Conservation (phyloP, 495 filamentous ascomycete genomes). For the Xeromyces bisporus region DNA sequence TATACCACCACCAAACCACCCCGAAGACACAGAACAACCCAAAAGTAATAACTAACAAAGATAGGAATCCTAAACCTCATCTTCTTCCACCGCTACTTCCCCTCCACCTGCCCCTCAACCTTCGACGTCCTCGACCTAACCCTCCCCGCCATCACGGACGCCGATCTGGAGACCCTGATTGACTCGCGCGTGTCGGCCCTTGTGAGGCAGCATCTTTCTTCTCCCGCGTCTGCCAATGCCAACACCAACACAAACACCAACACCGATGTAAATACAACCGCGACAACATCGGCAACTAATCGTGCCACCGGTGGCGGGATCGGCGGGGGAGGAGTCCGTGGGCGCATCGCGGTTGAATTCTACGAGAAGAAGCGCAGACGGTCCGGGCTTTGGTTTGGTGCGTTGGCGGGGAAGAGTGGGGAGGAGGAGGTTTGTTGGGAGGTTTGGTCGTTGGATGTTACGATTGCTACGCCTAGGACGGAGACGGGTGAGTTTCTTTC, state of each 20-base stretch:
- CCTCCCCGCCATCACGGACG: constrained; percentile 72
- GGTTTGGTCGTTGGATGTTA: constrained; percentile 83
- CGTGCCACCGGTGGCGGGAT: constrained; percentile 25
- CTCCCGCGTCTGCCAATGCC: constrained; percentile 30
- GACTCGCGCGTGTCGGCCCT: constrained; percentile 68
- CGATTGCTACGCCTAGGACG: constrained; percentile 70
- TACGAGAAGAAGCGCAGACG: constrained; percentile 82
- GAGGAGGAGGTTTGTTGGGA: constrained; percentile 97
- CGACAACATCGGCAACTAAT: too few relatives aligned
- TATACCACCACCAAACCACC: too few relatives aligned
- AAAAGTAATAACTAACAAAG: too few relatives aligned
- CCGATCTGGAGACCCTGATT: constrained; percentile 79
- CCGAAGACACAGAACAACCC: too few relatives aligned
- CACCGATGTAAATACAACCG: too few relatives aligned
- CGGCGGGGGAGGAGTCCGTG: constrained; percentile 36
- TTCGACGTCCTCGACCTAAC: constrained; percentile 87
- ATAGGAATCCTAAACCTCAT: constrained; percentile 91
- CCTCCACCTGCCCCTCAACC: constrained; percentile 62
- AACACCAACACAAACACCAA: too few relatives aligned
- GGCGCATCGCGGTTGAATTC: constrained; percentile 77
- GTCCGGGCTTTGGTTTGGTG: constrained; percentile 49
- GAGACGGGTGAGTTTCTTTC: constrained; percentile 52
- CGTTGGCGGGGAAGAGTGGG: constrained; percentile 43
- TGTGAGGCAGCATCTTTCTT: constrained; percentile 41
- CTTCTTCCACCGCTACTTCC: constrained; percentile 98